phyloP scores from a whole-genome alignment of 2,329 filamentous ascomycete species.

The Fusarium sp. region DNA sequence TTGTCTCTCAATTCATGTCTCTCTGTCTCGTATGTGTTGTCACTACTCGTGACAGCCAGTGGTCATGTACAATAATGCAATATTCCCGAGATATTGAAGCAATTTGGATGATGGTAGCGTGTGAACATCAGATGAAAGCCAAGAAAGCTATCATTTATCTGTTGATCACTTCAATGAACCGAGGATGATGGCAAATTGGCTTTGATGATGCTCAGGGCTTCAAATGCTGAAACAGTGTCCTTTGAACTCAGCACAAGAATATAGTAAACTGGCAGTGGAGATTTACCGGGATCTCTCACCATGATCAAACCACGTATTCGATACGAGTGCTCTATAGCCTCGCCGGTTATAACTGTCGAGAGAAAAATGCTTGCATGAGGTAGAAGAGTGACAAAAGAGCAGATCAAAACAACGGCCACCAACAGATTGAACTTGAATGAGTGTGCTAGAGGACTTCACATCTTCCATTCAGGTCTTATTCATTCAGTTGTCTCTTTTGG shows the following conservation, averaged over 20 bases:
- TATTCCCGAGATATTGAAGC: neutral
- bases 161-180: neutral
- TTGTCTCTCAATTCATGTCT: too few relatives aligned
- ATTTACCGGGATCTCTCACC: neutral
- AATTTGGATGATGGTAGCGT: too few relatives aligned
- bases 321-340: neutral
- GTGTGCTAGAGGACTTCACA: rapidly evolving
- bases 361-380: neutral
- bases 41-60: too few relatives aligned
- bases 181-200: neutral
- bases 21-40: neutral
- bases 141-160: rapidly evolving
- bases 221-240: neutral
- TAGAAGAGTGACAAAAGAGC: neutral
- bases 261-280: neutral
- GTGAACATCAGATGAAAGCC: neutral
- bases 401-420: neutral
- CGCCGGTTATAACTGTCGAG: neutral
- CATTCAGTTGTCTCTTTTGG: neutral
- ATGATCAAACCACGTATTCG: rapidly evolving
- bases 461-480: rapidly evolving
- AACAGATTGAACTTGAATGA: neutral
- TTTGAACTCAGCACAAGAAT: too few relatives aligned
- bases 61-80: too few relatives aligned
- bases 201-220: neutral